Percentiles rank a stretch among this genome's conserved stretches.
These are phyloP conservation scores for Phaeotremella skinneri DNA, from an alignment of 768 basidiomycete genomes.

Conservation along the genomic window DNA sequence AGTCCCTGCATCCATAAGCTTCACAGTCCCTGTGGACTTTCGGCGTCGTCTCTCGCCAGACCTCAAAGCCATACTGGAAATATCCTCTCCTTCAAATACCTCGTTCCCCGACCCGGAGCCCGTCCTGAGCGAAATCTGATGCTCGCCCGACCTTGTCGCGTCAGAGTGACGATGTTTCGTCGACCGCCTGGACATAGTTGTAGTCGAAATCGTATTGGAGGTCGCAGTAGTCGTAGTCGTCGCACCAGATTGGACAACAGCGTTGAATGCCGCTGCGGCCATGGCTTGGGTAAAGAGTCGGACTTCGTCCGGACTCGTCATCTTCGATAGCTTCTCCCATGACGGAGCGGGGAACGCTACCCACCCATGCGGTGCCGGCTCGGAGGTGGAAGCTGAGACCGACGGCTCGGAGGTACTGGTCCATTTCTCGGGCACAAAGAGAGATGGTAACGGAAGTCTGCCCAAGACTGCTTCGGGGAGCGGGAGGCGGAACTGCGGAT, in stretches of 20 bases:
- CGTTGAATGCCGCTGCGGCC: conserved; percentile 36
- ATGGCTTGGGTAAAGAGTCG: conserved; percentile 38
- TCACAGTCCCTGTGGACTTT: conserved; percentile 13
- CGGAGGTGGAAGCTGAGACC: neutral
- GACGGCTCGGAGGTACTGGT: neutral
- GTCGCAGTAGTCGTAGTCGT: conserved; percentile 14
- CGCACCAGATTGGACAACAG: conserved; percentile 32
- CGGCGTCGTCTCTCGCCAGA: conserved; percentile 10
- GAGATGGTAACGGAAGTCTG: conserved; percentile 30
- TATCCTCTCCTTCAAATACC: too few species aligned
- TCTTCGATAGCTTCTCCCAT: conserved; percentile 39
- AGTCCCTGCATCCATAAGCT: neutral
- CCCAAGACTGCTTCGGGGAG: conserved; percentile 35
- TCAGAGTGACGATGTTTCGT: neutral
- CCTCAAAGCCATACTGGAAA: neutral
- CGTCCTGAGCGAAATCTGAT: neutral
- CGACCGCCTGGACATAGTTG: neutral
- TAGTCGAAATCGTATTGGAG: neutral
- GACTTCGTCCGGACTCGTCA: conserved; percentile 40
- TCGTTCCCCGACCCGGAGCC: too few species aligned
- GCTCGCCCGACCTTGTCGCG: neutral
- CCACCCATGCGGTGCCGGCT: conserved; percentile 25
- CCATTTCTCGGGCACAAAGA: conserved; percentile 11
- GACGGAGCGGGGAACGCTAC: conserved; percentile 39
- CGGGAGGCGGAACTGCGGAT: conserved; percentile 27